These are phyloP conservation scores for Voacanga thouarsii DNA, from an alignment of 257 asterid genomes.

Conservation along the genomic window DNA sequence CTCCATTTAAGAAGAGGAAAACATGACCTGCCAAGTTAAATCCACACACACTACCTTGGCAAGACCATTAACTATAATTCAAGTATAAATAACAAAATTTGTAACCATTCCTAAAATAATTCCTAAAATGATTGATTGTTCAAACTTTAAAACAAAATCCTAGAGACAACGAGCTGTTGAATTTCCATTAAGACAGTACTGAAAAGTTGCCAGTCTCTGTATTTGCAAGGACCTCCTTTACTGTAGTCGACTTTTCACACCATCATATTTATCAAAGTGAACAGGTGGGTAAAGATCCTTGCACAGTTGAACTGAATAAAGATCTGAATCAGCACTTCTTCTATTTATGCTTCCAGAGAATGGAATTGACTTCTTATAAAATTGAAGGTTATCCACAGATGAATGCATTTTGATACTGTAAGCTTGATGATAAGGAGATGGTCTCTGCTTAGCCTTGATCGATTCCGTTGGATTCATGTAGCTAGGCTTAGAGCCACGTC, in stretches of 20 bases:
- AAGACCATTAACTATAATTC: neutral
- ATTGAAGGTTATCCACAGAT: conserved; percentile 46
- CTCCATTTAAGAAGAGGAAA: neutral
- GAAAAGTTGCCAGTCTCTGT: neutral
- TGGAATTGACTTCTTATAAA: conserved; percentile 53
- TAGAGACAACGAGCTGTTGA: conserved; percentile 40
- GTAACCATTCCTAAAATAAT: too few species aligned
- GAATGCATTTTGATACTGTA: conserved; percentile 40
- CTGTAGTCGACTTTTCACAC: conserved; percentile 6
- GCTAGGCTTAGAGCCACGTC: conserved; percentile 34
- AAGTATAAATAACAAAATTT: neutral
- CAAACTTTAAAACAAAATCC: neutral
- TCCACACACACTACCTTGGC: neutral
- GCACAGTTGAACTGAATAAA: conserved; percentile 32
- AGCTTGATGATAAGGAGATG: conserved; percentile 16
- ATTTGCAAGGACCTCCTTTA: neutral
- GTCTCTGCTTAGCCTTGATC: conserved; percentile 44
- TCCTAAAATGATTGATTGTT: neutral
- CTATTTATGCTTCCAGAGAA: conserved; percentile 53
- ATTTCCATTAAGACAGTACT: neutral
- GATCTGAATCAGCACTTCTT: conserved; percentile 60
- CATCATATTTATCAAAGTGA: conserved; percentile 3
- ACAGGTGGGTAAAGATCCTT: conserved; percentile 49
- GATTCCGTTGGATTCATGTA: conserved; percentile 68
- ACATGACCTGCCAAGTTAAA: neutral